Base-by-base conservation (phyloP, 1,284 basidiomycete genomes). In the Uromyces viciae-fabae region DNA sequence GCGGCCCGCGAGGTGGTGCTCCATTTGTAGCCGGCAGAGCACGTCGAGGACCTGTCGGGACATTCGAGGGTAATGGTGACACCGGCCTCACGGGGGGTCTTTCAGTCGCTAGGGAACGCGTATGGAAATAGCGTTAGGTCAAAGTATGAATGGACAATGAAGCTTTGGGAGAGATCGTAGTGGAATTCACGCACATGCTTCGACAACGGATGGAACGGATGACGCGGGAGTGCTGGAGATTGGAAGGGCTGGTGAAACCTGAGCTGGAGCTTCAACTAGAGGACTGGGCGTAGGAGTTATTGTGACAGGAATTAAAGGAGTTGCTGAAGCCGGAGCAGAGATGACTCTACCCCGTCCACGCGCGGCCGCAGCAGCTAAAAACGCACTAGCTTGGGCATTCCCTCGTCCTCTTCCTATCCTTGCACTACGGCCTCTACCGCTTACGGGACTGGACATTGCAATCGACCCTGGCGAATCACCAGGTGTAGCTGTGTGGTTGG, bases 281-380 rank as follows among this genome's bases (percentile, higher is more conserved):
- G 54, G 49, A 22, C 71, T 58, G 17, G 52, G 28, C 5, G 52
- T 14, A 22, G 76, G 46, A n/a, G 49, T 71, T 38, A 22, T 40
- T n/a, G 36, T 28, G 28, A 31, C 54, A 31, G 68, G 54, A n/a
- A 33, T 38, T 22, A 72, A 33, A 14, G 74, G 74, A 1, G 60
- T 73, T 15, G 42, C 68, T 5, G 66, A 58, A 31, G 31, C 43
- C 2, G 66, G 40, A 40, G 68, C 66, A 38, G 78, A 62, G 15
- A 81, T 60, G 5, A 64, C 78, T 31, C 78, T 69, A n/a, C 78
- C 78, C n/a, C 78, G 54, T 46, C 78, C 78, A 14, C 78, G 68
- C 33, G 78, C 78, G 56, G 78, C 78, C 49, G 78, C 78, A 31
- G 78, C 78, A 60, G 78, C 78, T 43, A 81, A 38, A 28, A 81